These are phyloP conservation scores for Gypsophila paniculata DNA, from an alignment of 179 eudicot genomes.

Conservation along the genomic window DNA sequence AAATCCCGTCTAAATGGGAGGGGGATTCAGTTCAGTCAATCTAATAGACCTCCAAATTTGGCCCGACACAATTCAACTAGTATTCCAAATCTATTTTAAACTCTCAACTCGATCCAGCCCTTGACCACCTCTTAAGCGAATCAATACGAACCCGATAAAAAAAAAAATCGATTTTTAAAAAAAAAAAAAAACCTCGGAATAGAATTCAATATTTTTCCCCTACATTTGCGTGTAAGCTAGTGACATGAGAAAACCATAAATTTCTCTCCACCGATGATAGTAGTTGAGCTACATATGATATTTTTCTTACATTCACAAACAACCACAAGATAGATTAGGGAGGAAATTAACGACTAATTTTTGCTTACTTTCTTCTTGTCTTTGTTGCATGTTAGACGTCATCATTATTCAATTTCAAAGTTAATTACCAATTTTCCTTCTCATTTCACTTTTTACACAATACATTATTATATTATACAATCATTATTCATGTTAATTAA, in stretches of 20 bases:
- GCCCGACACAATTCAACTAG: no score
- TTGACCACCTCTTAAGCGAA: background rate
- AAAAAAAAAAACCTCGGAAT: background rate
- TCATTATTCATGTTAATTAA: background rate
- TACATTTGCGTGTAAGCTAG: constrained; percentile 30
- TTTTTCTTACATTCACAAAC: constrained; percentile 16
- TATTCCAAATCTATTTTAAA: no score
- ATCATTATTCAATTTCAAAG: no score
- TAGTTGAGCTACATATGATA: constrained; percentile 39
- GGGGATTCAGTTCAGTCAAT: no score
- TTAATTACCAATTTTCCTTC: background rate
- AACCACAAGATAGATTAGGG: constrained; percentile 5
- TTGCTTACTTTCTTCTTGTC: constrained; percentile 11
- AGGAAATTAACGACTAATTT: background rate
- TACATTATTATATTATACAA: background rate
- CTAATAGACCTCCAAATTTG: no score
- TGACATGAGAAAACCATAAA: constrained; percentile 20
- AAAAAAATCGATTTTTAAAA: background rate
- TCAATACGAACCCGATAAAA: background rate
- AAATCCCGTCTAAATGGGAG: no score
- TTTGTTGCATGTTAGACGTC: background rate
- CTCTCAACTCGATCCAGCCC: no score
- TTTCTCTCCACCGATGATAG: constrained; percentile 43
- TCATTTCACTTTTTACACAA: no score
- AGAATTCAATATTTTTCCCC: background rate